These are phyloP conservation scores for Pseudozyma sp. DNA, from an alignment of 1,284 basidiomycete species.

Conservation along the genomic window DNA sequence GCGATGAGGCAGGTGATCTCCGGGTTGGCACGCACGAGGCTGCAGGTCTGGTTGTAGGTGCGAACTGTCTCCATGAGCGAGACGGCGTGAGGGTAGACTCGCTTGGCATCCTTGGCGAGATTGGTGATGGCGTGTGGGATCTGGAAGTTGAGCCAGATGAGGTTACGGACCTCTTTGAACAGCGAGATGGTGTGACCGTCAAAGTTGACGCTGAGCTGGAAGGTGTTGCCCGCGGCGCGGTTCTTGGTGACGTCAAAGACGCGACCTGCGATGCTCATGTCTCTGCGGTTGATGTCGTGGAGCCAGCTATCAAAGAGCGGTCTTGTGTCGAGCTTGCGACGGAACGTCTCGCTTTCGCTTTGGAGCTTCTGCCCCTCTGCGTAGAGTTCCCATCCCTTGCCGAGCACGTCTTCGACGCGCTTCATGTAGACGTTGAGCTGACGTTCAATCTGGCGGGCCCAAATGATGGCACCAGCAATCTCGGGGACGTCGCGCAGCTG, in stretches of 20 bases:
- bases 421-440: constrained; percentile 98
- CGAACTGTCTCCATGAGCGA: constrained; percentile 93
- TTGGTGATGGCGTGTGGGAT: constrained; percentile 94
- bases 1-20: constrained; percentile 84
- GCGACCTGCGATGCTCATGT: constrained; percentile 91
- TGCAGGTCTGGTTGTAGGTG: constrained; percentile 93
- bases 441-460: constrained; percentile 97
- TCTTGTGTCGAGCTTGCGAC: constrained; percentile 92
- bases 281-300: constrained; percentile 86
- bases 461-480: constrained; percentile 96
- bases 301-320: constrained; percentile 97
- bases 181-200: constrained; percentile 97
- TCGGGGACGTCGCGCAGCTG: constrained; percentile 97
- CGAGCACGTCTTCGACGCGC: constrained; percentile 98
- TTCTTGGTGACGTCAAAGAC: constrained; percentile 92
- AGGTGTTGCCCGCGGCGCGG: constrained; percentile 72
- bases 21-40: constrained; percentile 82
- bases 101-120: constrained; percentile 96
- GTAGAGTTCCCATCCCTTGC: constrained; percentile 97
- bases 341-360: constrained; percentile 88
- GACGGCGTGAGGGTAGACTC: constrained; percentile 97
- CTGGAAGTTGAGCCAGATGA: constrained; percentile 94
- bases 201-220: constrained; percentile 93
- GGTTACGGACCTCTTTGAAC: constrained; percentile 96
- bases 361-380: constrained; percentile 98